These are phyloP conservation scores for Populus pruinosa DNA, from an alignment of 345 rosid genomes.

Conservation along the genomic window DNA sequence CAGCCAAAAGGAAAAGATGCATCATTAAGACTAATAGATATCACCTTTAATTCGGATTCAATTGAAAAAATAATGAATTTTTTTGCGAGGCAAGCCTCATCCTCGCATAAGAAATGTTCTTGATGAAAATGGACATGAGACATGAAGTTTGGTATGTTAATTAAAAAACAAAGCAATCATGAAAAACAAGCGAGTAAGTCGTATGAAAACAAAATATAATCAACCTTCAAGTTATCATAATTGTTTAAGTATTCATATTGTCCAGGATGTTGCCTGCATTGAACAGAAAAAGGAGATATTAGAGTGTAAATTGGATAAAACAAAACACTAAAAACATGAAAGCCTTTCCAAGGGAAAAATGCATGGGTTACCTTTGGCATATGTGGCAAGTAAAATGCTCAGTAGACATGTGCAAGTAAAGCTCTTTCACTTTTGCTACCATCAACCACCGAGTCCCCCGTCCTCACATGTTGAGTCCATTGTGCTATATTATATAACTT, in stretches of 20 bases:
- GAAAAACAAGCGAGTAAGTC: background rate
- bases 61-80: constrained; percentile 23
- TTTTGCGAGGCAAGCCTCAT: constrained; percentile 29
- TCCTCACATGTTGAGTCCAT: constrained; percentile 21
- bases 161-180: background rate
- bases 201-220: background rate
- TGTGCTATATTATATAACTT: constrained; percentile 21
- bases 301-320: background rate
- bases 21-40: background rate
- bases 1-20: background rate
- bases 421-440: constrained; percentile 29
- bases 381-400: constrained; percentile 33
- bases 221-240: constrained; percentile 24
- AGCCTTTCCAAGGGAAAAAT: background rate
- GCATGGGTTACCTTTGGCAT: constrained; percentile 19
- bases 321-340: background rate
- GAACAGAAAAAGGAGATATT: background rate
- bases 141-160: background rate
- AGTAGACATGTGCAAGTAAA: constrained; percentile 26
- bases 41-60: constrained; percentile 28
- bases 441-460: constrained; percentile 26
- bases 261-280: constrained; percentile 26
- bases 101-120: constrained; percentile 25
- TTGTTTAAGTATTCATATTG: constrained; percentile 22
- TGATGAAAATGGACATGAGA: constrained; percentile 23